A percentile compares a stretch with the other conserved stretches of the same genome.
Evolutionary conservation across 2,329 filamentous ascomycete genomes (phyloP).

Genomic region (Penicillium freii): DNA sequence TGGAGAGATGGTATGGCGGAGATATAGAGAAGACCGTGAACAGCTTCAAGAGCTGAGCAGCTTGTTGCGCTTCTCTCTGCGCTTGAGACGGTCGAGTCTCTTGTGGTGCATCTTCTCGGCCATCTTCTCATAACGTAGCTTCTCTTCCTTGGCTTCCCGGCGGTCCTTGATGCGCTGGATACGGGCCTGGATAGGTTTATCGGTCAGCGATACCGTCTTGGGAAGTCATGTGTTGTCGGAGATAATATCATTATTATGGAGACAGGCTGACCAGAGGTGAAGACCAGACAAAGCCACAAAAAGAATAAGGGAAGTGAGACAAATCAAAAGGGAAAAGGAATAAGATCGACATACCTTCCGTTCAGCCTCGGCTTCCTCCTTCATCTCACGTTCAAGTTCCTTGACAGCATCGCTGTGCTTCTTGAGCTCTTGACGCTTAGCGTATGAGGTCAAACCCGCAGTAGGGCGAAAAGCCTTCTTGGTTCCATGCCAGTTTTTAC

Average conservation of each 20-base stretch:
- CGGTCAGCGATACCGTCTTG: constrained; percentile 6
- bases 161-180: constrained; percentile 81
- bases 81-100: constrained; percentile 86
- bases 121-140: constrained; percentile 87
- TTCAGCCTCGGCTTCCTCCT: constrained; percentile 89
- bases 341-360: constrained; percentile 61
- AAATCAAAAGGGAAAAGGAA: background rate
- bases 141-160: constrained; percentile 85
- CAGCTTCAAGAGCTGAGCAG: constrained; percentile 44
- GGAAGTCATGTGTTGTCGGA: background rate
- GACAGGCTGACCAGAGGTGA: background rate
- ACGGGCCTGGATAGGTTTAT: constrained; percentile 56
- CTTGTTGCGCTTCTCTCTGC: constrained; percentile 86
- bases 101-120: constrained; percentile 98
- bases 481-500: constrained; percentile 88
- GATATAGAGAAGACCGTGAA: constrained; percentile 8
- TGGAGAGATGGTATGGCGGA: constrained; percentile 2
- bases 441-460: constrained; percentile 74
- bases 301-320: background rate
- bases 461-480: constrained; percentile 84
- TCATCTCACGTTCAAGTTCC: constrained; percentile 92
- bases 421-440: constrained; percentile 70
- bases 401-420: constrained; percentile 73
- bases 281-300: background rate
- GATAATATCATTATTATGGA: background rate